A percentile compares a stretch with the other conserved stretches of the same genome.
Evolutionary conservation across 2,329 filamentous ascomycete species (phyloP).

Genomic region (Aureobasidium sp.): DNA sequence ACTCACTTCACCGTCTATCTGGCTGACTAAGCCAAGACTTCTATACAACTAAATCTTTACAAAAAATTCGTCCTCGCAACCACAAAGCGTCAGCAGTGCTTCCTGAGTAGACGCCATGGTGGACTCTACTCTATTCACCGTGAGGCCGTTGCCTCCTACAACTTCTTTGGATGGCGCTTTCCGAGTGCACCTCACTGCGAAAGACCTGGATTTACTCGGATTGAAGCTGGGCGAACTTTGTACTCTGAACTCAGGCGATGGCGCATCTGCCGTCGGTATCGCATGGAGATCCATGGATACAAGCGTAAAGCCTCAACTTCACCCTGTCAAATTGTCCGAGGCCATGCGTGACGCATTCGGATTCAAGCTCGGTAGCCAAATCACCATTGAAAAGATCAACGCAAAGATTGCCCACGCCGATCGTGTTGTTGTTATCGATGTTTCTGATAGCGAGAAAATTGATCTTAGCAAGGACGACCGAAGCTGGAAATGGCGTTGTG

Average conservation of each 20-base stretch:
- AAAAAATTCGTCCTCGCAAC: neutral
- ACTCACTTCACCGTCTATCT: neutral
- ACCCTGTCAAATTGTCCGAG: slow-evolving; percentile 64
- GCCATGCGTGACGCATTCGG: slow-evolving; percentile 65
- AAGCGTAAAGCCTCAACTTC: slow-evolving; percentile 55
- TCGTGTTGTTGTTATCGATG: slow-evolving; percentile 55
- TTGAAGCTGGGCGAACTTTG: slow-evolving; percentile 55
- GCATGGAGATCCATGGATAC: slow-evolving; percentile 52
- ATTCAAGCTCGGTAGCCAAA: slow-evolving; percentile 63
- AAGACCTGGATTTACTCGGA: slow-evolving; percentile 49
- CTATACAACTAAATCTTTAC: slow-evolving; percentile 6
- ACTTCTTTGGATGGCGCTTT: slow-evolving; percentile 50
- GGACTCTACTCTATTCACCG: slow-evolving; percentile 36
- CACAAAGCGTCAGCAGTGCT: neutral
- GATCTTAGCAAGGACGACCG: slow-evolving; percentile 29
- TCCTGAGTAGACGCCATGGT: slow-evolving; percentile 4
- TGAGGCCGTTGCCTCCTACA: slow-evolving; percentile 47
- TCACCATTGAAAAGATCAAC: slow-evolving; percentile 53
- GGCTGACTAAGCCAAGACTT: slow-evolving; percentile 14
- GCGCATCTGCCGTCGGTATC: slow-evolving; percentile 49
- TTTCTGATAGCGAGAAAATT: slow-evolving; percentile 28
- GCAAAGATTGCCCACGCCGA: slow-evolving; percentile 48
- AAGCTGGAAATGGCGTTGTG: slow-evolving; percentile 27
- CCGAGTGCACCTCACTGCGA: slow-evolving; percentile 50
- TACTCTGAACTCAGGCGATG: slow-evolving; percentile 40